Percentiles rank a stretch among this genome's conserved stretches.
Conservation (phyloP, 75 land plant genomes). For the Chamaecyparis obtusa region DNA sequence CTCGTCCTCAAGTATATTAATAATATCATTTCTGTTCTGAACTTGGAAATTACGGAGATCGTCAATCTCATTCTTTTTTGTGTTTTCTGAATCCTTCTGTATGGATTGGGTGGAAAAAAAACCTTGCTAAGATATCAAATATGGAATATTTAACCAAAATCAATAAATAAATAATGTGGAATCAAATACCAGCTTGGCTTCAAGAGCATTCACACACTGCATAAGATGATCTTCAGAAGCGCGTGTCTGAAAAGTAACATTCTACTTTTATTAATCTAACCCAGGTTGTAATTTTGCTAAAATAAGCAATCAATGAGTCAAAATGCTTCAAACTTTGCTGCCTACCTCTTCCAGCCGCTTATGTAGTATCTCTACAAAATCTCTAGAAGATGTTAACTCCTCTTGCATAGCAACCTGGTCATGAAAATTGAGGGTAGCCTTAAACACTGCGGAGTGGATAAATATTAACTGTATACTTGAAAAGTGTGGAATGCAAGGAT, state of each 20-base stretch:
- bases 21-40: slow-evolving; percentile 33
- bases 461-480: neutral
- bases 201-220: slow-evolving; percentile 37
- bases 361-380: slow-evolving; percentile 40
- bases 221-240: slow-evolving; percentile 56
- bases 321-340: neutral
- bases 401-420: slow-evolving; percentile 54
- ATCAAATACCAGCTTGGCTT: slow-evolving; percentile 42
- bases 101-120: neutral
- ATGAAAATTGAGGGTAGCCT: neutral
- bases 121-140: neutral
- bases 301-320: neutral
- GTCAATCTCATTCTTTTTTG: slow-evolving; percentile 22
- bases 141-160: neutral
- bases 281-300: neutral
- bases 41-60: slow-evolving; percentile 24
- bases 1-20: slow-evolving; percentile 16
- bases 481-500: neutral
- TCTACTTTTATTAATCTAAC: neutral
- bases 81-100: slow-evolving; percentile 29
- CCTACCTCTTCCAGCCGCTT: slow-evolving; percentile 50
- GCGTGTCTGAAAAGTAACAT: slow-evolving; percentile 34
- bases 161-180: neutral
- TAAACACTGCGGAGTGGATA: neutral
- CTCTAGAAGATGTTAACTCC: slow-evolving; percentile 34